Base-by-base conservation (phyloP, 179 eudicot genomes). In the Dionaea muscipula region DNA sequence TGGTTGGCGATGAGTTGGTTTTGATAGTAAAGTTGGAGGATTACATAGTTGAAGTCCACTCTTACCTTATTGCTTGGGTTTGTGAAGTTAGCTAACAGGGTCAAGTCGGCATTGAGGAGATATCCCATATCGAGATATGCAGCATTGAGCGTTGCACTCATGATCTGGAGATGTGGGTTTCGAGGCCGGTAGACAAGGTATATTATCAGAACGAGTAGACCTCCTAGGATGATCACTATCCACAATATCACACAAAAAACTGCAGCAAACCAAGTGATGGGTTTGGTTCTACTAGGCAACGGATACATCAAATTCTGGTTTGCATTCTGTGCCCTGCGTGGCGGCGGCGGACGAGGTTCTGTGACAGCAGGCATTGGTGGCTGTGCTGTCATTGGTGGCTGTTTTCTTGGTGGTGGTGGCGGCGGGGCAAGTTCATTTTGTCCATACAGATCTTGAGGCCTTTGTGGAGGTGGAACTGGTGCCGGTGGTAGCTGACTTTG, bases 111-210 rank as follows among this genome's bases (percentile, higher is more conserved):
- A 47, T 88, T 88, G 19, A 84, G 79, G 56, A 78, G 81, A 55
- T 74, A 80, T 16, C 85, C 90, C 80, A 75, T 62, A 71, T 88
- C 96, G n/a, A 86, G 80, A 60, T 84, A 87, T 37, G 81, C 86
- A 0, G 82, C 84, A 24, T 87, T 87, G 36, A 87, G 78, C 47
- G 81, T 65, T 24, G 80, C 85, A 2, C 47, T 68, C 0, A 84
- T 26, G 24, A 87, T 60, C 68, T 81, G 83, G 7, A 87, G 81
- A 33, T 70, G 78, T 1, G 94, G 95, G 38, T 66, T 74, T 7
- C 75, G 72, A 0, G 95, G 95, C 21, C 80, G 83, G 48, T 67
- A 79, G 20, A 78, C 61, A 0, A 87, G 76, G 80, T 87, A 84
- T 37, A 87, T 70, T 35, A 78, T 61, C 59, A 87, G 86, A 59